phyloP scores from a whole-genome alignment of 2,329 filamentous ascomycete species.

The Monilinia vaccinii-corymbosi region DNA sequence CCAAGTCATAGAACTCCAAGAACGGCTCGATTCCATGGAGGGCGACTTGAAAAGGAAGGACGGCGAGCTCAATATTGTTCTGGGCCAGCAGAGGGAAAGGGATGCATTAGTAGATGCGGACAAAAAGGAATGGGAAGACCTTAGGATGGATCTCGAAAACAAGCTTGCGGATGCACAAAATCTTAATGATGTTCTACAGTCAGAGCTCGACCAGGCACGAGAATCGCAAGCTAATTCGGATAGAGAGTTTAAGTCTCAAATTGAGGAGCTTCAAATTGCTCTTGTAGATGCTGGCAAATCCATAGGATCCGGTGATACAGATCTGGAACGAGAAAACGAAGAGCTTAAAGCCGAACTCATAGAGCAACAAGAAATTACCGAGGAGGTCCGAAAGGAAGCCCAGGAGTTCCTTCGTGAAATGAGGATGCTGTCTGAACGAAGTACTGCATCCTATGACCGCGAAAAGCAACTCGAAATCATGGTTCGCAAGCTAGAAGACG shows the following conservation, averaged over 20 bases:
- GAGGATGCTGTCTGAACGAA: constrained; percentile 74
- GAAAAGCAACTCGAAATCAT: constrained; percentile 71
- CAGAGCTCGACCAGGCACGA: constrained; percentile 67
- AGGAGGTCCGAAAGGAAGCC: constrained; percentile 79
- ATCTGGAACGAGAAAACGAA: constrained; percentile 57
- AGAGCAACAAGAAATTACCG: constrained; percentile 73
- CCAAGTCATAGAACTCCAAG: constrained; percentile 65
- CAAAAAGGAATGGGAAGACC: constrained; percentile 61
- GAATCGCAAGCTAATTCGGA: constrained; percentile 57
- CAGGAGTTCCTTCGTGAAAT: constrained; percentile 81
- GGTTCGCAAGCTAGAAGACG: constrained; percentile 67
- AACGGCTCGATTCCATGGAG: constrained; percentile 66
- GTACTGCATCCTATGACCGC: constrained; percentile 67
- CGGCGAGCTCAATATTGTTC: constrained; percentile 52
- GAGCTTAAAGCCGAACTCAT: constrained; percentile 54
- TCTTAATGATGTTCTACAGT: constrained; percentile 69
- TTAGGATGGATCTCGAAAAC: constrained; percentile 58
- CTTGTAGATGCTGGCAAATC: constrained; percentile 23
- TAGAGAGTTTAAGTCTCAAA: constrained; percentile 52
- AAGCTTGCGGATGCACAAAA: constrained; percentile 66
- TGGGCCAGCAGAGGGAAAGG: constrained; percentile 49
- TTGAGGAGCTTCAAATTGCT: constrained; percentile 43
- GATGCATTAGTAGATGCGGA: constrained; percentile 47
- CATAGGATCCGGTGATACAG: constrained; percentile 34
- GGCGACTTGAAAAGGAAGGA: constrained; percentile 61